Conservation (phyloP, 768 basidiomycete species). For the Leccinum disarticulatum region DNA sequence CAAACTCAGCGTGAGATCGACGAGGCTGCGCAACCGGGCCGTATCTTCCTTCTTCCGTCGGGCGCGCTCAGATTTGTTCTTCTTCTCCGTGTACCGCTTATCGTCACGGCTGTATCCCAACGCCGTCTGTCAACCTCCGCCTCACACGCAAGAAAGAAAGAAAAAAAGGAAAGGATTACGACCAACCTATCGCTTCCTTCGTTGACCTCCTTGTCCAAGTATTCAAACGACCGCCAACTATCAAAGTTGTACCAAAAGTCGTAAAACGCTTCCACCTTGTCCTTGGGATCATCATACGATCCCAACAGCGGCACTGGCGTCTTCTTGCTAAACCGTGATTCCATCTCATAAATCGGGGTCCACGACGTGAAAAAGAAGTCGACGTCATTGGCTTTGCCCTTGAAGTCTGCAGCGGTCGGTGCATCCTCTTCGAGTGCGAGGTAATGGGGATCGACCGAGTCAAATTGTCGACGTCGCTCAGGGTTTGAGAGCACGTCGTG, state of each 20-base stretch:
- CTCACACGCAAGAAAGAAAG: not conserved
- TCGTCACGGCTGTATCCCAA: constrained; percentile 77
- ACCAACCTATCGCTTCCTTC: constrained; percentile 93
- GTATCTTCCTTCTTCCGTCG: constrained; percentile 97
- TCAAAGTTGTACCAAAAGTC: constrained; percentile 99
- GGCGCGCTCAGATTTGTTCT: constrained; percentile 97
- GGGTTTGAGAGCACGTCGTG: constrained; percentile 86
- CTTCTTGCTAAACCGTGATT: constrained; percentile 86
- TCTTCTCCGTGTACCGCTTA: constrained; percentile 98
- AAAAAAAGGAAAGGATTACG: not conserved
- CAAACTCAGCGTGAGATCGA: constrained; percentile 78
- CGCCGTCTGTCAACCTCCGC: constrained; percentile 11
- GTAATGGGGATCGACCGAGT: constrained; percentile 87
- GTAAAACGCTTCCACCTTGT: constrained; percentile 89
- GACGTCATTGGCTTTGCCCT: constrained; percentile 45
- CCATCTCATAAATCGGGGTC: constrained; percentile 82
- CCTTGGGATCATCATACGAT: constrained; percentile 64
- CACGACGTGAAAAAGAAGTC: constrained; percentile 72
- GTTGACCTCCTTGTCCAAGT: constrained; percentile 97
- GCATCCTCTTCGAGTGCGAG: constrained; percentile 74
- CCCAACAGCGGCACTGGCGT: constrained; percentile 87
- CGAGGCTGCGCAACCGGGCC: constrained; percentile 79
- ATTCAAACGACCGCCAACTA: constrained; percentile 97
- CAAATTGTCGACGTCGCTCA: constrained; percentile 91
- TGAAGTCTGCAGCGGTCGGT: constrained; percentile 63